These are phyloP conservation scores for Purshia tridentata DNA, from an alignment of 306 rosid genomes.

Conservation along the genomic window DNA sequence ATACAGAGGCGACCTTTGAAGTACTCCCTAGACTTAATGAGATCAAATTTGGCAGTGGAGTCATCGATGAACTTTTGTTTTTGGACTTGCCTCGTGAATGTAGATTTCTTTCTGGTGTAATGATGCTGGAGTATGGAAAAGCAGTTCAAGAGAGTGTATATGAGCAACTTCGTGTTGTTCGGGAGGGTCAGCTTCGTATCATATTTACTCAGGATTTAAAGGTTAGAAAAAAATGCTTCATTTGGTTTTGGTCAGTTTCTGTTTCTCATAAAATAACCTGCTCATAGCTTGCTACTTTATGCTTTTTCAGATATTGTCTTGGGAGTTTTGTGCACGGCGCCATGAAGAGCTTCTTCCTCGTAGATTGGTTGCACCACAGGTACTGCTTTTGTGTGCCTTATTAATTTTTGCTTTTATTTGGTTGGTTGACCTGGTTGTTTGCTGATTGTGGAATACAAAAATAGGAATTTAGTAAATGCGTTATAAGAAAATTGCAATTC, in stretches of 20 bases:
- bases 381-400: slow-evolving; percentile 32
- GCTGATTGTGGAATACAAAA: neutral
- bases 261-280: slow-evolving; percentile 11
- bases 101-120: slow-evolving; percentile 67
- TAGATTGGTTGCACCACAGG: slow-evolving; percentile 95
- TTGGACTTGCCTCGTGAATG: slow-evolving; percentile 84
- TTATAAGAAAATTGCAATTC: neutral
- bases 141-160: slow-evolving; percentile 95
- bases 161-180: slow-evolving; percentile 97
- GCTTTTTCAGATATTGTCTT: slow-evolving; percentile 63
- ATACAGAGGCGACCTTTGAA: slow-evolving; percentile 94
- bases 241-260: slow-evolving; percentile 16
- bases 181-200: slow-evolving; percentile 95
- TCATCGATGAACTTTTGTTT: slow-evolving; percentile 85
- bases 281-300: slow-evolving; percentile 4
- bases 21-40: slow-evolving; percentile 92
- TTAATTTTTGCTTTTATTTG: neutral
- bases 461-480: neutral
- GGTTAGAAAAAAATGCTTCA: slow-evolving; percentile 38
- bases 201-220: slow-evolving; percentile 80
- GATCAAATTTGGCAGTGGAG: slow-evolving; percentile 94
- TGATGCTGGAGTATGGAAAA: slow-evolving; percentile 91
- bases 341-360: slow-evolving; percentile 99
- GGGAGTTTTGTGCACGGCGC: slow-evolving; percentile 95
- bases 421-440: neutral